Evolutionary conservation across 2,329 filamentous ascomycete genomes (phyloP).

Genomic region (Colletotrichum neosansevieriae): DNA sequence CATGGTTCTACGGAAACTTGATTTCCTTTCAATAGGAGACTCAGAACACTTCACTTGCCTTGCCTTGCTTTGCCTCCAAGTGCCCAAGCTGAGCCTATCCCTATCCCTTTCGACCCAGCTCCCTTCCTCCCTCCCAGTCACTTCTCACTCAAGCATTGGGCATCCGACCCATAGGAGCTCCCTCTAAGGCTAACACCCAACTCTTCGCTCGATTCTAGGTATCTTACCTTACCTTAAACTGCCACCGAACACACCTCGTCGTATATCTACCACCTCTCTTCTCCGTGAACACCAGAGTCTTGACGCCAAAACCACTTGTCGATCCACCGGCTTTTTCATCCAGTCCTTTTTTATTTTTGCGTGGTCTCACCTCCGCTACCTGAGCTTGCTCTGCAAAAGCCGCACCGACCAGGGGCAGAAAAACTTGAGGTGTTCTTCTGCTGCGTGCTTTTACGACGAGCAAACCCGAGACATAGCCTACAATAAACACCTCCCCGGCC

Average conservation of each 20-base stretch:
- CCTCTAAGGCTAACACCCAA: constrained; percentile 30
- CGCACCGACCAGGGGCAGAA: constrained; percentile 17
- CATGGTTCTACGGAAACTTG: too few relatives aligned
- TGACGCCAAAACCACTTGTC: constrained; percentile 1
- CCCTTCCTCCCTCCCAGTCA: not conserved
- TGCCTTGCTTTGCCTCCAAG: not conserved
- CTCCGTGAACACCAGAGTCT: not conserved
- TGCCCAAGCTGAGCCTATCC: constrained; percentile 6
- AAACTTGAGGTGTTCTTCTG: not conserved
- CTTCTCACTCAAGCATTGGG: constrained; percentile 29
- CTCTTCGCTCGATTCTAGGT: constrained; percentile 4
- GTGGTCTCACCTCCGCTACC: not conserved
- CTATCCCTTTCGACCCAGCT: not conserved
- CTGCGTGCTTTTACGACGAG: constrained; percentile 13
- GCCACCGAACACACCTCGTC: not conserved
- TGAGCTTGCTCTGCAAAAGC: not conserved
- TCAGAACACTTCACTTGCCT: not conserved
- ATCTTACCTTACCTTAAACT: too few relatives aligned
- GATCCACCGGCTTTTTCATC: not conserved
- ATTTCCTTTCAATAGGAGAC: too few relatives aligned
- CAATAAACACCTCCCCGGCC: constrained; percentile 37
- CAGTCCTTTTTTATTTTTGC: not conserved
- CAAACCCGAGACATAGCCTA: constrained; percentile 34
- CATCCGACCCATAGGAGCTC: constrained; percentile 33
- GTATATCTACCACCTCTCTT: constrained; percentile 14